Conservation (phyloP, 2,329 filamentous ascomycete genomes). For the Neodidymelliopsis sp. region DNA sequence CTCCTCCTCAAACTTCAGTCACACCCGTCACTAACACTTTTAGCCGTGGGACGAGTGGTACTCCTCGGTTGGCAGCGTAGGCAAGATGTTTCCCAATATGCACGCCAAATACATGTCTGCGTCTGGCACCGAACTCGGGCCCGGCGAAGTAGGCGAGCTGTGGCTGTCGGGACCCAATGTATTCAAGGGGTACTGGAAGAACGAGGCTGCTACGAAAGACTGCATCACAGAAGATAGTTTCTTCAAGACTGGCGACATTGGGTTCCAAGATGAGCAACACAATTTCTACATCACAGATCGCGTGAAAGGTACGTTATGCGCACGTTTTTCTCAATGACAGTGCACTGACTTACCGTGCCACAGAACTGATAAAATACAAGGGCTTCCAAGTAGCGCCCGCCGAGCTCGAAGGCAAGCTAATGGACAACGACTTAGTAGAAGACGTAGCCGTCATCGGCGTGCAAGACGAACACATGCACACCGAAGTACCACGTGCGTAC, state of each 20-base stretch:
- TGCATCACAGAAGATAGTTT: constrained; percentile 76
- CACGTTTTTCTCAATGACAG: no score
- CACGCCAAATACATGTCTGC: constrained; percentile 77
- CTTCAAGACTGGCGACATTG: constrained; percentile 42
- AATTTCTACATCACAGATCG: constrained; percentile 45
- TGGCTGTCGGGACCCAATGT: constrained; percentile 81
- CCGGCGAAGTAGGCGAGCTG: constrained; percentile 63
- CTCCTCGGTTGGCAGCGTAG: constrained; percentile 71
- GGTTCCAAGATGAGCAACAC: constrained; percentile 32
- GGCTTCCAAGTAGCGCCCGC: constrained; percentile 42
- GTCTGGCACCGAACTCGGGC: constrained; percentile 62
- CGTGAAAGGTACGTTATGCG: no score
- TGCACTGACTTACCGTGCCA: constrained; percentile 37
- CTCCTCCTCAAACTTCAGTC: not conserved
- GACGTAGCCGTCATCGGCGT: constrained; percentile 40
- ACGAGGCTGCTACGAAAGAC: constrained; percentile 71
- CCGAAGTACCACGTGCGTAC: constrained; percentile 40
- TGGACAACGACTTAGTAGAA: constrained; percentile 33
- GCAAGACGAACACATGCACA: constrained; percentile 35
- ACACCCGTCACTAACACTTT: not conserved
- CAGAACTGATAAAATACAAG: constrained; percentile 38
- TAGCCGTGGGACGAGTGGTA: constrained; percentile 38
- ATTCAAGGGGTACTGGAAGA: constrained; percentile 79
- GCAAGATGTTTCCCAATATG: constrained; percentile 78
- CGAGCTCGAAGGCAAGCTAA: constrained; percentile 38